Conservation (phyloP, 2,329 filamentous ascomycete species). For the Xylariales sp. region DNA sequence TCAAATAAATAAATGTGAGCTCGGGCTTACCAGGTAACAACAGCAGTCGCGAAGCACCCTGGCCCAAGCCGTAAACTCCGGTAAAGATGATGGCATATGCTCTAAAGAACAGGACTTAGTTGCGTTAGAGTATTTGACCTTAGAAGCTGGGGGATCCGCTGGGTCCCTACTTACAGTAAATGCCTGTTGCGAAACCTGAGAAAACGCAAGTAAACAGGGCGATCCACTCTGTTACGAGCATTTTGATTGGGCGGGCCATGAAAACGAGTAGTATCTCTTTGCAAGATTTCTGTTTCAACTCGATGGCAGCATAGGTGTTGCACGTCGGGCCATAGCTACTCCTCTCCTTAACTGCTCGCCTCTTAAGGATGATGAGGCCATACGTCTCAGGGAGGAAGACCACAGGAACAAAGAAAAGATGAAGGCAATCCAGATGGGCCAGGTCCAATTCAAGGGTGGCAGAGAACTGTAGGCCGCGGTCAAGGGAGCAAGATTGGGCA, state of each 20-base stretch:
- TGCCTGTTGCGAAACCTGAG: constrained; percentile 40
- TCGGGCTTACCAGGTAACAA: too few species aligned
- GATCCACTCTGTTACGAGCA: constrained; percentile 35
- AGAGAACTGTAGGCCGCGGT: not conserved
- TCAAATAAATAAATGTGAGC: too few species aligned
- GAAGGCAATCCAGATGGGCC: constrained; percentile 34
- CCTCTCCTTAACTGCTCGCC: not conserved
- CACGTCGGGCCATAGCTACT: not conserved
- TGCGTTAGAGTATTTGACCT: too few species aligned
- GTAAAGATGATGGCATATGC: constrained; percentile 54
- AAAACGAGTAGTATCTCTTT: not conserved
- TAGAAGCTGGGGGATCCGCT: too few species aligned
- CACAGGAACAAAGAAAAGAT: constrained; percentile 38
- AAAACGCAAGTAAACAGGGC: constrained; percentile 33
- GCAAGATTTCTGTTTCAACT: not conserved
- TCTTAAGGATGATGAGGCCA: constrained; percentile 21
- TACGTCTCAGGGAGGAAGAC: constrained; percentile 41
- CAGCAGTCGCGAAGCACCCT: constrained; percentile 40
- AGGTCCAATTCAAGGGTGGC: constrained; percentile 34
- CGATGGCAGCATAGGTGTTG: not conserved
- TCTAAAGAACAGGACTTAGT: constrained; percentile 57
- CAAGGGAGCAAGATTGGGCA: not conserved
- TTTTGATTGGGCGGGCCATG: constrained; percentile 3
- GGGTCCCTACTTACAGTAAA: too few species aligned
- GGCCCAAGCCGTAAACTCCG: constrained; percentile 21